These are phyloP conservation scores for Leccinum disarticulatum DNA, from an alignment of 768 basidiomycete genomes.

Conservation along the genomic window DNA sequence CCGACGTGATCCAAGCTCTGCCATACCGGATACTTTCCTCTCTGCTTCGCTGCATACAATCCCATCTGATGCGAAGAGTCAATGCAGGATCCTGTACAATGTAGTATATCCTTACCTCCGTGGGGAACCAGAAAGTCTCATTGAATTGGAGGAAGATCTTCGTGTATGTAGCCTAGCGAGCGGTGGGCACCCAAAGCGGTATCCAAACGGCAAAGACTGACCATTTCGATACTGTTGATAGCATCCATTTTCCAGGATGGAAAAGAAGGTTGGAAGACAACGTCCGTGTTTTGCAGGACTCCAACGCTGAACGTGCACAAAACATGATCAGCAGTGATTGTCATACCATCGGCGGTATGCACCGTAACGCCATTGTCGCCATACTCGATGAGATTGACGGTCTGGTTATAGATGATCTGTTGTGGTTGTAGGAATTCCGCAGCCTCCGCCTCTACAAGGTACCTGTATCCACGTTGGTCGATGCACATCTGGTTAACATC, in stretches of 20 bases:
- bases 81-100: background rate
- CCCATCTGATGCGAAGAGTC: conserved; percentile 31
- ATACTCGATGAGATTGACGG: conserved; percentile 48
- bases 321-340: conserved; percentile 53
- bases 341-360: conserved; percentile 42
- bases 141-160: conserved; percentile 69
- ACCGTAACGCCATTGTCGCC: conserved; percentile 47
- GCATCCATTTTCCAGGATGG: conserved; percentile 30
- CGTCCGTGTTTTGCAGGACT: conserved; percentile 64
- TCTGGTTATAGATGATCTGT: conserved; percentile 51
- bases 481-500: conserved; percentile 51
- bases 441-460: conserved; percentile 57
- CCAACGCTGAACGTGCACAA: conserved; percentile 70
- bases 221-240: no score
- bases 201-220: background rate
- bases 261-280: conserved; percentile 52
- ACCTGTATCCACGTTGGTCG: conserved; percentile 64
- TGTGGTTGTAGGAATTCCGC: conserved; percentile 46
- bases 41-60: conserved; percentile 54
- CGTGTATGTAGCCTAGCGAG: conserved; percentile 52
- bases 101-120: conserved; percentile 31
- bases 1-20: conserved; percentile 57
- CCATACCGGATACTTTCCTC: conserved; percentile 68
- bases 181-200: background rate
- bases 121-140: conserved; percentile 50